Base-by-base conservation (phyloP, 2,329 filamentous ascomycete genomes). In the Ophiostoma australiae region DNA sequence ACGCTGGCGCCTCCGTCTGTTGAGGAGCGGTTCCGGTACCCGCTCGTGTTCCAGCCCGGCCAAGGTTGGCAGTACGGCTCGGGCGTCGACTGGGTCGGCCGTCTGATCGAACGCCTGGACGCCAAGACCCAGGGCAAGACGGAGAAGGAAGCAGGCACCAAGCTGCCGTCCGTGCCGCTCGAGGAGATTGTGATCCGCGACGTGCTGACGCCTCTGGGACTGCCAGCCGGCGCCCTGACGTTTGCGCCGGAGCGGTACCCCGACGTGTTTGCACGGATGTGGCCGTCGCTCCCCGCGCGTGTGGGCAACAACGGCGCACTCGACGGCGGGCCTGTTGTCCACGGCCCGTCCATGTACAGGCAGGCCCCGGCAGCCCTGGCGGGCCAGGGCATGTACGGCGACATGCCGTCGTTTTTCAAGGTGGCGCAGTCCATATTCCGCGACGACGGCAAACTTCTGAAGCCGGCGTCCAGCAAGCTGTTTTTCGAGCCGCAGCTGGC, bases 401-500 rank as follows among this genome's bases (percentile, higher is more conserved):
- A 78, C 2, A 77, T 81, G 6, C 48, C 72, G 0, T 80, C 84
- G 31, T 87, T 83, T 71, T 72, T 82, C 69, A 80, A 80, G 48
- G 75, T 87, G 5, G 74, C 85, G 3, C 77, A 77, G 2, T 84
- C 83, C 1, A 75, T 88, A 1, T 78, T 86, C 0, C 76, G 77
- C 1, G 81, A 86, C 66, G 84, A 87, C 69, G 82, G 81, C 3
- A 82, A 80, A 61, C 73, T 87, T 0, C 79, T 88, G 7, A 31
- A 41, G 3, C 37, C 44, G 5, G 79, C 76, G 27, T 77, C 78
- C 0, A 76, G 76, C 3, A 78, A 81, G 0, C 74, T 78, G 63
- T 80, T 87, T 77, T 86, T 86, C 73, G 74, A 77, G 69, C 80
- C 84, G 0, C 84, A 84, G 70, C 80, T 87, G 0, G 76, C 73